A percentile compares a stretch with the other conserved stretches of the same genome.
Conservation (phyloP, 306 rosid genomes). For the Albizia julibrissin region DNA sequence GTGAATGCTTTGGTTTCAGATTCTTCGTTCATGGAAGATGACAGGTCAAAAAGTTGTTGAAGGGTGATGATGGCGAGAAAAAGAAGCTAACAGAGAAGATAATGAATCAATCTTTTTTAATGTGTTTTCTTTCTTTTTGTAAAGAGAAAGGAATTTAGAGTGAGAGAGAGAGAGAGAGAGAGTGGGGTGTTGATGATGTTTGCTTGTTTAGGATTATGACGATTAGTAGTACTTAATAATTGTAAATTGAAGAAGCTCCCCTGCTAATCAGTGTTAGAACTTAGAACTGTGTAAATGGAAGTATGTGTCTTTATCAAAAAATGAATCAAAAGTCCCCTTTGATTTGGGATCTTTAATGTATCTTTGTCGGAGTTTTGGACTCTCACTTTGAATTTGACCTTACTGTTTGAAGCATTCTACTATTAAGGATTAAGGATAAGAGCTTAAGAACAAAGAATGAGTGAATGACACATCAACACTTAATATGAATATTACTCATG, state of each 20-base stretch:
- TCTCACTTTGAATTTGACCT: not conserved
- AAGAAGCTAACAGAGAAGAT: not conserved
- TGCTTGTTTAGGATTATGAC: conserved; percentile 30
- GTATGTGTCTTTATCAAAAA: conserved; percentile 47
- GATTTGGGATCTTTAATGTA: conserved; percentile 30
- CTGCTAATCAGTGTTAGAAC: conserved; percentile 4
- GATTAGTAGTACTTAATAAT: conserved; percentile 26
- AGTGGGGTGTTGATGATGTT: conserved; percentile 3
- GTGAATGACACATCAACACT: too few species aligned
- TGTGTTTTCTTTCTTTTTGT: conserved; percentile 27
- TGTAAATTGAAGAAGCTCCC: conserved; percentile 36
- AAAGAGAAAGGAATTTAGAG: conserved; percentile 17
- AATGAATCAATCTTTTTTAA: not conserved
- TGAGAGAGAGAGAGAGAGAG: not conserved
- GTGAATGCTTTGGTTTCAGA: not conserved
- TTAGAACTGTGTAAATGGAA: conserved; percentile 42
- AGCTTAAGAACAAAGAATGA: not conserved
- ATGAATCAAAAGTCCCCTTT: conserved; percentile 37
- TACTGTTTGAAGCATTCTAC: not conserved
- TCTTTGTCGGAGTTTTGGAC: not conserved
- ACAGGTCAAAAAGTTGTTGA: not conserved
- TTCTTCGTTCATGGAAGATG: conserved; percentile 44
- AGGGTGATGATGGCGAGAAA: not conserved
- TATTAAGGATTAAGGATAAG: not conserved
- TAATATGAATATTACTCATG: too few species aligned